Base-by-base conservation (phyloP, 164 flowering plant genomes). In the Chimonanthus praecox region DNA sequence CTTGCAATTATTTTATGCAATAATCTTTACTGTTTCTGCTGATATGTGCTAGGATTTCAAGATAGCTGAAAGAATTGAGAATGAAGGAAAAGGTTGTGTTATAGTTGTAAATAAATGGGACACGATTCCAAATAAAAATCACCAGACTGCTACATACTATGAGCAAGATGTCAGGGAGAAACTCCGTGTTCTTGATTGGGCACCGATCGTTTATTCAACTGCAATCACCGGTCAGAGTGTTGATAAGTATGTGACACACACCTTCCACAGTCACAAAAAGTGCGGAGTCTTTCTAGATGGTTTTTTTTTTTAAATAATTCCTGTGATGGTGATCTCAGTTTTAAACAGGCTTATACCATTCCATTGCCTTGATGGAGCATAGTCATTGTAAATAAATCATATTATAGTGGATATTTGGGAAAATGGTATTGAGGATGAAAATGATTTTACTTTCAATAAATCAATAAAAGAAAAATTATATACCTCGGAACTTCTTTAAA, bases 81-180 rank as follows among this genome's bases (percentile, higher is more conserved):
- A 50, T 71, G 99, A 96, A 86, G 99, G 99, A 58, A 96, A 96
- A 71, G 99, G 97, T 64, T 96, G 99, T 80, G 82, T 96, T 69
- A 89, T 96, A 71, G 98, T 96, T 71, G 97, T 96, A 64, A 96
- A 96, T 82, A 96, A 96, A 82, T 96, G 99, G 99, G 99, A 96
- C 73, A 96, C 99, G 0, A 91, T 96, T 77, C 98, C 97, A 50
- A 86, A 96, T 68, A 96, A 96, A 79, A 88, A 88, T 64, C 91
- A 89, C 78, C 88, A 96, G 75, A 89, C 98, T 43, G 88, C 97
- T 70, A 77, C 81, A 71, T 78, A 85, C 73, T 96, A 96, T 72
- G 98, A 92, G 83, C 87, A 94, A 77, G 99, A 96, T 87, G 97
- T 96, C 47, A 86, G 99, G 75, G 87, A 82, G 77, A 96, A 92